Evolutionary conservation across 495 filamentous ascomycete species (phyloP), one percentile per base, ranked within the genome.

Genomic region (Saxispiralis lemnorum): DNA sequence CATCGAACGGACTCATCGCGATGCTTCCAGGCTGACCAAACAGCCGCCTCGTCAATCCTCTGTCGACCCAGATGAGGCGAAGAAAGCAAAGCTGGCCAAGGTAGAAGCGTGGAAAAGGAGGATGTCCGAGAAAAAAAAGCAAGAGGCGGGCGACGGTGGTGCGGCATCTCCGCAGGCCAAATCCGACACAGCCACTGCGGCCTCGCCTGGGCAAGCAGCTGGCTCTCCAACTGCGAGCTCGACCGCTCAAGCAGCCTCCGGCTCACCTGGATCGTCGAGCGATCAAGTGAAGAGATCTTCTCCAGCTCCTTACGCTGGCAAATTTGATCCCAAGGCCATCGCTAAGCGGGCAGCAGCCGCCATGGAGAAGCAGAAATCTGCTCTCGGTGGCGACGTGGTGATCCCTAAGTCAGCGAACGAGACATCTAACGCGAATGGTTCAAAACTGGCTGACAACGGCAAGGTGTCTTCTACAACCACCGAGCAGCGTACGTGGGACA

Each of bases 271-370:
- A 15, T 39, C 45, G 28, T 43, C 41, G 14, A 44, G 33, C 30
- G 16, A 11, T 30, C 35, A 9, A 14, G 51, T 54, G 35, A 60
- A 57, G 32, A 55, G 60, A 31, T 47, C 59, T 33, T 67, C 73
- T 12, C 65, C 74, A 4, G 57, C 66, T 17, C 63, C 72, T 6
- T 85, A 82, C 52, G 64, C 73, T 21, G 82, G 83, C 43, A 93
- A 92, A 57, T 93, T 92, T 49, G 82, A 93, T 51, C 83, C 82
- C 0, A 92, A 92, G 57, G 78, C 79, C 0, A 87, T 89, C 43
- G 80, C 73, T 0, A 86, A 82, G 58, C 49, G 49, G 6, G 49
- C 49, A 7, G 49, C 49, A n/a, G 49, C 45, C 12, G 39, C 49
- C 20, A 31, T 48, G 35, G 49, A 44, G 31, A 43, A 43, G 32